Conservation (phyloP, 2,329 filamentous ascomycete species). For the Fusarium sp. region DNA sequence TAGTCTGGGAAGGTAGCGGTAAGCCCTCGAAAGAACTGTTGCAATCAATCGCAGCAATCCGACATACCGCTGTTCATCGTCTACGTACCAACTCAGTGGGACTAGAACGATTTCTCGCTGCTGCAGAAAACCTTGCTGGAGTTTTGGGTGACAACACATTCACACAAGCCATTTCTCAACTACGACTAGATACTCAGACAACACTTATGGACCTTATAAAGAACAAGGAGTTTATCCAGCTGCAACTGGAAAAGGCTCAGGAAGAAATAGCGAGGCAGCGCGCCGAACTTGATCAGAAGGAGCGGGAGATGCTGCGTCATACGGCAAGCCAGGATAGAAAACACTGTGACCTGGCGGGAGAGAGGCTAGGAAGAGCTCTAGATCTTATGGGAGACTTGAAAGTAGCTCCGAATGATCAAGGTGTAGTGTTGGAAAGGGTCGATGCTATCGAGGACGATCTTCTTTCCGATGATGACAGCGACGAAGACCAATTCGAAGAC, state of each 20-base stretch:
- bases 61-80: not conserved
- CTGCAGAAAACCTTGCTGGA: not conserved
- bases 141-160: not conserved
- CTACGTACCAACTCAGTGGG: not conserved
- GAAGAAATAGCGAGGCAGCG: not conserved
- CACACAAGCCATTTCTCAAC: not conserved
- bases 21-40: not conserved
- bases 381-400: too few relatives aligned
- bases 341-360: too few relatives aligned
- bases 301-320: not conserved
- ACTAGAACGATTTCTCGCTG: not conserved
- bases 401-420: too few relatives aligned
- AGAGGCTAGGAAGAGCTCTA: too few relatives aligned
- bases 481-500: too few relatives aligned
- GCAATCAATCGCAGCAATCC: not conserved
- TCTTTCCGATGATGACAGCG: too few relatives aligned
- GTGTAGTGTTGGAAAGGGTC: too few relatives aligned
- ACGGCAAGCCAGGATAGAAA: too few relatives aligned
- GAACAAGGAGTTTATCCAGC: rapidly evolving
- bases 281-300: not conserved
- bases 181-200: rapidly evolving
- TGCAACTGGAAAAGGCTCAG: not conserved
- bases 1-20: rapidly evolving
- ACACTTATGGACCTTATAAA: not conserved
- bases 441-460: too few relatives aligned